phyloP scores from a whole-genome alignment of 805 yeast species.

The Candida ulmi region DNA sequence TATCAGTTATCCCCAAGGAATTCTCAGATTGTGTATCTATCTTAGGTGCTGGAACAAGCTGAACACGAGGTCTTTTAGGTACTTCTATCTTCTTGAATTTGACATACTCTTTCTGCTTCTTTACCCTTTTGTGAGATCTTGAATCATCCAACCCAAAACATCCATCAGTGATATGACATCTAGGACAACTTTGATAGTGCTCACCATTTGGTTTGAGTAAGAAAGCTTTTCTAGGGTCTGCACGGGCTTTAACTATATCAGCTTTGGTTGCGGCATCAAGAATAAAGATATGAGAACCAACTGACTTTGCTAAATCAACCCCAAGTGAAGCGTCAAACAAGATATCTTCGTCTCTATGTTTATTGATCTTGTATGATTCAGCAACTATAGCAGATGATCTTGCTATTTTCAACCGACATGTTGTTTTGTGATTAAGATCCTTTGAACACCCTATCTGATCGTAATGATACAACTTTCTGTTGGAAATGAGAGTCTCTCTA shows the following conservation, averaged over 20 bases:
- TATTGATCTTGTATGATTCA: neutral
- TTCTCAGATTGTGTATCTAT: too few relatives aligned
- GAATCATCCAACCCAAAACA: too few relatives aligned
- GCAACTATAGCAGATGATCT: conserved; percentile 2
- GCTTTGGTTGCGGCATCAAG: conserved; percentile 5
- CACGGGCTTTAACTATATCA: conserved; percentile 1
- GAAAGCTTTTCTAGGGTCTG: neutral
- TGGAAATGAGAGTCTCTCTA: neutral
- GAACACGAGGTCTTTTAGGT: too few relatives aligned
- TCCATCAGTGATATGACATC: too few relatives aligned
- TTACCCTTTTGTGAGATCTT: too few relatives aligned
- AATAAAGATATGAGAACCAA: conserved; percentile 8
- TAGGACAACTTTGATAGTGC: too few relatives aligned
- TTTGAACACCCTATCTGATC: neutral
- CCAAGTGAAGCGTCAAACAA: conserved; percentile 8
- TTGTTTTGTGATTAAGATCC: neutral
- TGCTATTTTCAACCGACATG: neutral
- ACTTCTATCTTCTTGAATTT: too few relatives aligned
- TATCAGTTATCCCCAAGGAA: too few relatives aligned
- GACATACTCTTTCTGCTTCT: too few relatives aligned
- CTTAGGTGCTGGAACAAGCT: too few relatives aligned
- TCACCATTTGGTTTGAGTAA: neutral
- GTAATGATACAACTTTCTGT: neutral
- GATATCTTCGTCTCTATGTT: conserved; percentile 9
- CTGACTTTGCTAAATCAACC: conserved; percentile 3